Conservation (phyloP, 208 protist species). For the Wallacemonas sp. region DNA sequence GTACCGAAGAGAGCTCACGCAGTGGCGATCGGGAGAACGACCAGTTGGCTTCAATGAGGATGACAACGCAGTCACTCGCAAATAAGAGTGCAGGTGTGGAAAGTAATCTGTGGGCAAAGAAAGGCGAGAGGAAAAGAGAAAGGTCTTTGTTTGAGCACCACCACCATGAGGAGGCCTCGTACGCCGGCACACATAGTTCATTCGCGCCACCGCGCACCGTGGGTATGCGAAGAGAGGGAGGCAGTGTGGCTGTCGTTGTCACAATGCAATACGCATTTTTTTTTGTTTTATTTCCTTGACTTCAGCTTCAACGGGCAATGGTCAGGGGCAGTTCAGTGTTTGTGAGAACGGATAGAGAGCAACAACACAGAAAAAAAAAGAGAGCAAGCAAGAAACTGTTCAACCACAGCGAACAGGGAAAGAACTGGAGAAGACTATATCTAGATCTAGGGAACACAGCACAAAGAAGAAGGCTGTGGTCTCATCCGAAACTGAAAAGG, state of each 20-base stretch:
- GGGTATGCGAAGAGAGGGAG: neutral
- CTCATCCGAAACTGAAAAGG: too few relatives aligned
- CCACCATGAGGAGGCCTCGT: too few relatives aligned
- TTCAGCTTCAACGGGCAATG: too few relatives aligned
- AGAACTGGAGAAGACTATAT: neutral
- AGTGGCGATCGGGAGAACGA: too few relatives aligned
- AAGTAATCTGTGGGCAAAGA: neutral
- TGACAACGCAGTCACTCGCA: neutral
- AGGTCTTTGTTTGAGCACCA: too few relatives aligned
- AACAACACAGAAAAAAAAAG: conserved; percentile 3
- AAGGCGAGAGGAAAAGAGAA: conserved; percentile 10
- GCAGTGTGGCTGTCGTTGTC: neutral
- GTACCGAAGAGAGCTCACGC: neutral
- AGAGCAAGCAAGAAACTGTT: neutral
- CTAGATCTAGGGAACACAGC: neutral
- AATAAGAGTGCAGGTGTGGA: neutral
- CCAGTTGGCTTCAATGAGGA: neutral
- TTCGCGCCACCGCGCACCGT: too few relatives aligned
- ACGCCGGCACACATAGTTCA: too few relatives aligned
- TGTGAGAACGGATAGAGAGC: too few relatives aligned
- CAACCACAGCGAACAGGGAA: neutral
- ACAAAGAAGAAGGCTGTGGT: too few relatives aligned
- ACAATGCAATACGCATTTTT: too few relatives aligned
- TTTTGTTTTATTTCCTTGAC: too few relatives aligned
- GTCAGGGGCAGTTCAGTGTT: too few relatives aligned